Evolutionary conservation across 768 basidiomycete species (phyloP).

Genomic region (Botryobasidium botryosum): DNA sequence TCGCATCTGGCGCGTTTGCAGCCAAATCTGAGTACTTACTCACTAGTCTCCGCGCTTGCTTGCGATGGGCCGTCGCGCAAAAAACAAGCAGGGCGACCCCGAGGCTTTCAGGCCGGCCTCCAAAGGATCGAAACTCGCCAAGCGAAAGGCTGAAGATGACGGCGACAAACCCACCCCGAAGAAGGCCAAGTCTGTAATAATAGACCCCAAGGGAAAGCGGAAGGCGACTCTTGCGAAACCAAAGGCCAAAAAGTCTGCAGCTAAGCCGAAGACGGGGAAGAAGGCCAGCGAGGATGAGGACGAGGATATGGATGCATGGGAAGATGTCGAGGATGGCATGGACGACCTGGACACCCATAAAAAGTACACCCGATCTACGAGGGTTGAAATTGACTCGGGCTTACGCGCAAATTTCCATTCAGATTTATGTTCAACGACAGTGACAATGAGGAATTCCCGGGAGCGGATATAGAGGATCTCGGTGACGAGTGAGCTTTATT

Average conservation of each 20-base stretch:
- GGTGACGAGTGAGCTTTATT: conserved; percentile 20
- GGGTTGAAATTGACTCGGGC: not conserved
- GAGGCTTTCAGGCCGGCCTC: conserved; percentile 32
- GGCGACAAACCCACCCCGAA: conserved; percentile 20
- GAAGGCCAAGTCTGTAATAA: conserved; percentile 21
- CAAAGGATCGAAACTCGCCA: conserved; percentile 13
- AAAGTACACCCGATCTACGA: conserved; percentile 22
- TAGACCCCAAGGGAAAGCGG: conserved; percentile 15
- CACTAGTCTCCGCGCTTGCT: too few relatives aligned
- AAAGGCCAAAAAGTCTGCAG: conserved; percentile 12
- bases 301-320: conserved; percentile 28
- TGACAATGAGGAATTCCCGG: conserved; percentile 25
- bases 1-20: too few relatives aligned
- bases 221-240: conserved; percentile 9
- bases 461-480: conserved; percentile 31
- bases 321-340: conserved; percentile 36
- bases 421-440: conserved; percentile 33
- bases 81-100: conserved; percentile 67
- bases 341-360: conserved; percentile 26
- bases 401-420: not conserved
- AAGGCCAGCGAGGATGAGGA: conserved; percentile 20
- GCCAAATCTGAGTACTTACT: too few relatives aligned
- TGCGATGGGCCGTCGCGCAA: conserved; percentile 67
- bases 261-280: conserved; percentile 11
- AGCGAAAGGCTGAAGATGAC: conserved; percentile 16